Evolutionary conservation across 495 filamentous ascomycete species (phyloP), one percentile per base, ranked within the genome.

Genomic region (Annulohypoxylon moriforme): DNA sequence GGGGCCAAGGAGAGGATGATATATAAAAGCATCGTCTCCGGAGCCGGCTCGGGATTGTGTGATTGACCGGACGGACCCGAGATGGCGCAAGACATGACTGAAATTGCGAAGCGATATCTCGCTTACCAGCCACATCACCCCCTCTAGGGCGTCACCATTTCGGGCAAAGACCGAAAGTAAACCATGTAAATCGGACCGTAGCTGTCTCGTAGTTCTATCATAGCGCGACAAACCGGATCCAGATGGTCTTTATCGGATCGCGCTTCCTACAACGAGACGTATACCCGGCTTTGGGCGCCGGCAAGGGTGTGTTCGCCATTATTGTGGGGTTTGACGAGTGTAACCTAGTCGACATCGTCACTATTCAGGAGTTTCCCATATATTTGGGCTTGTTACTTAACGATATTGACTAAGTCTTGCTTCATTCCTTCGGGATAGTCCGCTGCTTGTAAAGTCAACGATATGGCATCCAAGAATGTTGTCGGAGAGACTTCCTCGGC

Each of bases 241-340:
- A n/a, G 4, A 22, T 40, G 1, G 1, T 27, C 16, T 24, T 40
- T 58, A 58, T 40, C 33, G 46, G 49, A 64, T 22, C 38, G 58
- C 34, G 22, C n/a, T 55, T 62, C 31, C 66, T 53, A 57, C 27
- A 68, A 58, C 22, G 47, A 57, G 66, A 47, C 36, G 20, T 57
- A 24, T 24, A 44, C 59, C 49, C 20, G 47, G 66, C 16, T 40
- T 11, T 67, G 29, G 13, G 22, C 38, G 42, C 20, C 18, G 56
- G 22, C 66, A 68, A 62, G 66, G 66, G 40, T 50, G 22, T 57
- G 31, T 68, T 68, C 66, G 66, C 50, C 66, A 68, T 68, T 62
- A 55, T 22, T 33, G 58, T 68, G 58, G 58, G 29, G 50, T 22
- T 56, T 68, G 66, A 57, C 66, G 66, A 56, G 29, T 36, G 25